A percentile compares a stretch with the other conserved stretches of the same genome.
Evolutionary conservation across 179 eudicot genomes (phyloP).

Genomic region (Beta corolliflora): DNA sequence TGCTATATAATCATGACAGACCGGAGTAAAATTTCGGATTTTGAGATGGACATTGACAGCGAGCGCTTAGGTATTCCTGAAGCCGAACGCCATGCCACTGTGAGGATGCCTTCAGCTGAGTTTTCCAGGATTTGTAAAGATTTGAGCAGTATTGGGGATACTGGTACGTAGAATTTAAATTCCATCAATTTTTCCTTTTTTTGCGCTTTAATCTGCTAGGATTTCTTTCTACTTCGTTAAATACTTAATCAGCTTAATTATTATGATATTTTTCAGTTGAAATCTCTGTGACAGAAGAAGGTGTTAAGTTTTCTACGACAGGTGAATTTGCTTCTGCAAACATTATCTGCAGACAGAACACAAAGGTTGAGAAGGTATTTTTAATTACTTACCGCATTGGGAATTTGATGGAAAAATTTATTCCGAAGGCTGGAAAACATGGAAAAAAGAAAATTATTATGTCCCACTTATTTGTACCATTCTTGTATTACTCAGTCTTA

Average conservation of each 20-base stretch:
- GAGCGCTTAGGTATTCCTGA: slow-evolving; percentile 79
- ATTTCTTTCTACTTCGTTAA: not conserved
- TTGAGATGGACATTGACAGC: slow-evolving; percentile 84
- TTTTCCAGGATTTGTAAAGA: slow-evolving; percentile 72
- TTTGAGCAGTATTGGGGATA: slow-evolving; percentile 75
- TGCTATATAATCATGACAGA: slow-evolving; percentile 31
- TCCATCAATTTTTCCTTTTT: not conserved
- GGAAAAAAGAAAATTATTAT: no score
- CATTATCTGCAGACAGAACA: slow-evolving; percentile 64
- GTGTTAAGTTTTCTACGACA: slow-evolving; percentile 63
- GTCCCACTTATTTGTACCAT: no score
- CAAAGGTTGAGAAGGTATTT: slow-evolving; percentile 68
- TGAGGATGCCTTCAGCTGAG: slow-evolving; percentile 79
- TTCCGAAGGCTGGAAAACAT: no score
- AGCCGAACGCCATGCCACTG: slow-evolving; percentile 69
- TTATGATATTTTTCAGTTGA: slow-evolving; percentile 48
- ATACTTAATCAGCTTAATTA: not conserved
- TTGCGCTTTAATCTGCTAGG: not conserved
- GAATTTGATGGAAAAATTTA: no score
- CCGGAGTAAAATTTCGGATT: slow-evolving; percentile 72
- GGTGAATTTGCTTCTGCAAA: slow-evolving; percentile 74
- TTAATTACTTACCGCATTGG: no score
- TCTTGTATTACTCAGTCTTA: no score
- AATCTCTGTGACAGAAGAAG: slow-evolving; percentile 75
- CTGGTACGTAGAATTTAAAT: slow-evolving; percentile 38